phyloP scores from a whole-genome alignment of 306 rosid species.

The Styphnolobium japonicum region DNA sequence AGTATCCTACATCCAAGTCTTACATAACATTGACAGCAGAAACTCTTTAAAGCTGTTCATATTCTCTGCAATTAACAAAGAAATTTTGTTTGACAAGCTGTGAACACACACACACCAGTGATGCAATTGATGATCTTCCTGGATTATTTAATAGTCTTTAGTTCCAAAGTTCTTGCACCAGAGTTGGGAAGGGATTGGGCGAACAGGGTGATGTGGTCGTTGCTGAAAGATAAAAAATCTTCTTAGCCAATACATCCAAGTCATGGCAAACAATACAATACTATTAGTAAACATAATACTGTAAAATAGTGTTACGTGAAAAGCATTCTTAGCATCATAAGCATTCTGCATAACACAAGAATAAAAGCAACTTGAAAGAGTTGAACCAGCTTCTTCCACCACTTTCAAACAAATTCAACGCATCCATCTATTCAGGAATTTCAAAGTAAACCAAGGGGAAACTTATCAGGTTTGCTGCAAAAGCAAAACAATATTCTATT shows the following conservation, averaged over 20 bases:
- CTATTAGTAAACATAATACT: background rate
- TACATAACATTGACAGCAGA: conserved; percentile 23
- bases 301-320: background rate
- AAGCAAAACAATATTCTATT: background rate
- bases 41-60: conserved; percentile 37
- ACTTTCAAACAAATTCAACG: conserved; percentile 3
- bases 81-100: conserved; percentile 20
- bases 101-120: conserved; percentile 6
- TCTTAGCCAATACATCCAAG: conserved; percentile 22
- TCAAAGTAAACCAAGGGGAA: conserved; percentile 17
- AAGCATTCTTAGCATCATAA: too few relatives aligned
- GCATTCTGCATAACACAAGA: too few relatives aligned
- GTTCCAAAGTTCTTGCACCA: conserved; percentile 97
- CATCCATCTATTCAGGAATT: conserved; percentile 17
- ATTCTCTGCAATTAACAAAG: conserved; percentile 34
- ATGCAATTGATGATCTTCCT: conserved; percentile 13
- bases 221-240: conserved; percentile 59
- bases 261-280: background rate
- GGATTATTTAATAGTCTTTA: conserved; percentile 62
- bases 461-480: conserved; percentile 19
- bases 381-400: conserved; percentile 18
- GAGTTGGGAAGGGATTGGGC: conserved; percentile 94
- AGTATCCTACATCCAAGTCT: conserved; percentile 25
- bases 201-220: conserved; percentile 96
- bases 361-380: conserved; percentile 1